These are phyloP conservation scores for Auricularia sp. DNA, from an alignment of 768 basidiomycete genomes.

Conservation along the genomic window DNA sequence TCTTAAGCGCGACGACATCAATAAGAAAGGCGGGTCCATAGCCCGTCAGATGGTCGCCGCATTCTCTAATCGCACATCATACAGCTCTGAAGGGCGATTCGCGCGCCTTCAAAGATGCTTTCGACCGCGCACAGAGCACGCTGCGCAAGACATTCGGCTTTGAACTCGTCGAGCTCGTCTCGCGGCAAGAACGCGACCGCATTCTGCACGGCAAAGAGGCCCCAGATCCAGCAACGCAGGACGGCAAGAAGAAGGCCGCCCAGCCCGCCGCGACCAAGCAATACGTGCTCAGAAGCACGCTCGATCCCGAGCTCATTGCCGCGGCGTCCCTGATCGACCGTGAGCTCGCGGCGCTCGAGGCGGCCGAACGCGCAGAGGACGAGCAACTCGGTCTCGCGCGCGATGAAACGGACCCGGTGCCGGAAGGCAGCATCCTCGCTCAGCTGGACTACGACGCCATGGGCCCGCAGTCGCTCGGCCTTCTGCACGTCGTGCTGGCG, in stretches of 20 bases:
- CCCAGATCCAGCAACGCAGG: constrained; percentile 20
- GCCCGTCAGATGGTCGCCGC: neutral
- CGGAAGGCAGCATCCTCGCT: constrained; percentile 61
- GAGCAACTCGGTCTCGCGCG: constrained; percentile 38
- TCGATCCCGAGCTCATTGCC: constrained; percentile 54
- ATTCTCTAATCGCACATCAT: neutral
- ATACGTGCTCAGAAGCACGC: constrained; percentile 72
- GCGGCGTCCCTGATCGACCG: constrained; percentile 44
- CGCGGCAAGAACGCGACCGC: constrained; percentile 43
- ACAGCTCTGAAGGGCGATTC: constrained; percentile 40
- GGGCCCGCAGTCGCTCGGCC: constrained; percentile 42
- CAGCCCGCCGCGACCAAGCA: constrained; percentile 51
- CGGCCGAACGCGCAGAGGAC: constrained; percentile 39
- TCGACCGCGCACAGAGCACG: constrained; percentile 52
- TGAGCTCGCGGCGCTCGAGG: constrained; percentile 19
- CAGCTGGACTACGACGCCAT: constrained; percentile 65
- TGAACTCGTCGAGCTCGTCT: constrained; percentile 73
- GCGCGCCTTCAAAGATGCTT: constrained; percentile 56
- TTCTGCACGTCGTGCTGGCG: constrained; percentile 73
- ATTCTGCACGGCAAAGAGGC: constrained; percentile 13
- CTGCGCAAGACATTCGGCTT: constrained; percentile 64
- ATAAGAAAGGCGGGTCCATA: constrained; percentile 55
- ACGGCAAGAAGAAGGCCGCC: constrained; percentile 25
- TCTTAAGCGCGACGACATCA: constrained; percentile 74
- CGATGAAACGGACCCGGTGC: constrained; percentile 29